Evolutionary conservation across 1,284 basidiomycete genomes (phyloP), one percentile per base, ranked within the genome.

Genomic region (Athelia psychrophila): DNA sequence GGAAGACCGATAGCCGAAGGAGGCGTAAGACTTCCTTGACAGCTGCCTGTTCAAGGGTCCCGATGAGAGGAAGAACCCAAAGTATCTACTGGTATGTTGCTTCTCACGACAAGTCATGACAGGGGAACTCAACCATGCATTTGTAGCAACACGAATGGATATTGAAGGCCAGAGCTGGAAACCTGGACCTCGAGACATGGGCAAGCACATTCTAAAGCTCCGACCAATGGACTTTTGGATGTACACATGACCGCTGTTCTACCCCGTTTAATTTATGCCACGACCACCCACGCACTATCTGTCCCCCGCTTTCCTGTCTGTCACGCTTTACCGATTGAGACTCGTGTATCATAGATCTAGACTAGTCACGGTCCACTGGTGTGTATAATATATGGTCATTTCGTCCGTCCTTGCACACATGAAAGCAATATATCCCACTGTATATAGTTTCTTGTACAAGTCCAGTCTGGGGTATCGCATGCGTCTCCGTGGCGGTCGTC

Each of bases 1-100:
- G 0, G 80, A 84, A 48, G 83, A 84, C 27, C 78, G 85, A 58
- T 93, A 88, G 73, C 84, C 83, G 5, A 69, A 67, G 49, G 78
- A 84, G 60, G 90, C 91, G 2, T 85, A 88, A 51, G 77, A 79
- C 44, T 95, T 95, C 55, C 83, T 95, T 38, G 88, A 94, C 63
- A 82, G 81, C 25, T 96, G 93, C 71, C 69, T 96, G 65, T 63
- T 85, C 63, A 97, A 97, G 71, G 88, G 94, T 60, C 91, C 91
- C 2, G 80, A 83, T 53, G 72, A 74, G 57, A 74, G 93, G 60
- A 82, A 79, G 65, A 90, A 88, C 36, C 93, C 93, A 3, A 91
- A 90, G 70, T 86, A 91, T 54, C 69, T 95, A 15, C 67, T 95
- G 67, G 92, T 90, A 61, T 51, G 84, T 75, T 18, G 35, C 25